Evolutionary conservation across 139 green algal species (phyloP).

Genomic region (Astrephomene gubernaculifera): DNA sequence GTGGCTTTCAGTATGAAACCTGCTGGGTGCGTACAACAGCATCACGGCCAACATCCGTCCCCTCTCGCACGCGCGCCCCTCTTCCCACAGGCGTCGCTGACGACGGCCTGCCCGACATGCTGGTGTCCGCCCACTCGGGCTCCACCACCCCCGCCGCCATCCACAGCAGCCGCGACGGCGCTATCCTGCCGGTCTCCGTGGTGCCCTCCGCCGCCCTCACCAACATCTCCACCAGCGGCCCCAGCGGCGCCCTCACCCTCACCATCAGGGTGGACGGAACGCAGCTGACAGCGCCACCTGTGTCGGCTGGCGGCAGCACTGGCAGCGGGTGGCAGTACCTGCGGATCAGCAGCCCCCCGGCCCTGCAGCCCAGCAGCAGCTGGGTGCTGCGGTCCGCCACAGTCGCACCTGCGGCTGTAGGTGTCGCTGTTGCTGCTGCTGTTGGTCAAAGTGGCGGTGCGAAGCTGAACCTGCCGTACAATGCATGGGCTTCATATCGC

Average conservation of each 20-base stretch:
- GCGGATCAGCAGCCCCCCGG: neutral
- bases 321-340: neutral
- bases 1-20: too few species aligned
- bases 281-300: neutral
- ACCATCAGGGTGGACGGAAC: neutral
- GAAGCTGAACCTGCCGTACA: constrained; percentile 4
- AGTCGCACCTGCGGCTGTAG: too few species aligned
- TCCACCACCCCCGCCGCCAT: neutral
- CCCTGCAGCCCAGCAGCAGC: neutral
- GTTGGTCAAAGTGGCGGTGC: neutral
- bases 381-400: neutral
- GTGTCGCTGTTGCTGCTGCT: neutral
- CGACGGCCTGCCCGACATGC: constrained; percentile 4
- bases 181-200: neutral
- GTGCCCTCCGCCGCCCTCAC: neutral
- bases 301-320: neutral
- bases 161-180: neutral
- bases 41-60: too few species aligned
- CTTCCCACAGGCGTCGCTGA: neutral
- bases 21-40: too few species aligned
- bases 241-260: neutral
- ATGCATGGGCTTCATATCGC: constrained; percentile 1
- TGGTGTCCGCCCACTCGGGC: neutral
- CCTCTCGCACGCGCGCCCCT: neutral
- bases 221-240: neutral